Percentiles rank a stretch among this genome's conserved stretches.
Conservation (phyloP, 2,329 filamentous ascomycete genomes). For the Paraconiothyrium brasiliense region DNA sequence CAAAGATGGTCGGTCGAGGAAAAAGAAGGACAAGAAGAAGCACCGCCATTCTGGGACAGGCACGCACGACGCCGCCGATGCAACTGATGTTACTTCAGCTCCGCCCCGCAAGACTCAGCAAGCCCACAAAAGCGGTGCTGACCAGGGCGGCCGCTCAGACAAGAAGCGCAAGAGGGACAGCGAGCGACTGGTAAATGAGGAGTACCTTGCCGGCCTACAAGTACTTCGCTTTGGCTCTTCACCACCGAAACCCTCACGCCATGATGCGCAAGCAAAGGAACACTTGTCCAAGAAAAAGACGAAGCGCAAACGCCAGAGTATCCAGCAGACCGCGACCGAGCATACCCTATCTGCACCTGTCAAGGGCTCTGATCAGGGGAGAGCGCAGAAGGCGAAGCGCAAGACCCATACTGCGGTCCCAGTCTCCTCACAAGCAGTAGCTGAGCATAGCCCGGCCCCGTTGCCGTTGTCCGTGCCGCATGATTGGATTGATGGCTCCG, state of each 20-base stretch:
- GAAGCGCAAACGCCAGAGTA: slow-evolving; percentile 13
- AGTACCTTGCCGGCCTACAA: slow-evolving; percentile 17
- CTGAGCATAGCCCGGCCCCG: too few relatives aligned
- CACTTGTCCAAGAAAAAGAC: slow-evolving; percentile 18
- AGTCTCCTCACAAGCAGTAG: background rate
- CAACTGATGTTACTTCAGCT: background rate
- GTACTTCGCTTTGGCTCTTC: slow-evolving; percentile 7
- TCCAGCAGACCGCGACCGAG: background rate
- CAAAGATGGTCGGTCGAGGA: background rate
- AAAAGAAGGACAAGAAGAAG: slow-evolving; percentile 24
- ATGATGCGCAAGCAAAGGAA: background rate
- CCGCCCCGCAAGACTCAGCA: slow-evolving; percentile 1
- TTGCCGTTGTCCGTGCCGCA: background rate
- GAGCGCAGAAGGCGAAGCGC: slow-evolving; percentile 12
- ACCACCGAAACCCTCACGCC: background rate
- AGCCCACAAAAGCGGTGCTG: slow-evolving; percentile 4
- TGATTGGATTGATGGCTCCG: slow-evolving; percentile 1
- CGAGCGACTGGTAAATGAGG: slow-evolving; percentile 2
- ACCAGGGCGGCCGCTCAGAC: background rate
- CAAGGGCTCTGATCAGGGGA: background rate
- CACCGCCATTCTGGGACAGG: slow-evolving; percentile 22
- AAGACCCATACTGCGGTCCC: slow-evolving; percentile 1
- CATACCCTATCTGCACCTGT: background rate
- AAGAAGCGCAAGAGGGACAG: slow-evolving; percentile 24
- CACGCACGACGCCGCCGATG: background rate